Percentiles rank a stretch among this genome's conserved stretches.
phyloP scores from a whole-genome alignment of 2,329 filamentous ascomycete genomes.

The Arachnopeziza araneosa region DNA sequence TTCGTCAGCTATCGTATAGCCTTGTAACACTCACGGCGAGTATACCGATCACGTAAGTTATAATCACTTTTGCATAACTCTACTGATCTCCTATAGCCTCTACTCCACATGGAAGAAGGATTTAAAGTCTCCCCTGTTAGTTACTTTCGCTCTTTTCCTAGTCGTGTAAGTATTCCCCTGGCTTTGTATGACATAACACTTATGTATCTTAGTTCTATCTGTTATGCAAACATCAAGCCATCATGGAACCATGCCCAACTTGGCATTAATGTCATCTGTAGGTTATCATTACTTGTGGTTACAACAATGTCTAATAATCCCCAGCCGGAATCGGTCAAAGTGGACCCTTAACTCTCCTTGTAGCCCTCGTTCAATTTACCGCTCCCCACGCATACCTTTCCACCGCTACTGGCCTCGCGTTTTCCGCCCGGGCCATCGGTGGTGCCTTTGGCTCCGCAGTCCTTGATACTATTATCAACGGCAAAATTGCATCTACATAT shows the following conservation, averaged over 20 bases:
- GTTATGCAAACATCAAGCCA: slow-evolving; percentile 42
- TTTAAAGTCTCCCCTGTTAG: slow-evolving; percentile 40
- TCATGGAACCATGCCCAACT: slow-evolving; percentile 41
- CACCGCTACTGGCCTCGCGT: slow-evolving; percentile 48
- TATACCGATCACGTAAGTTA: slow-evolving; percentile 37
- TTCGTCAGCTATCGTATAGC: slow-evolving; percentile 42
- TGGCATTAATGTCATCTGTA: slow-evolving; percentile 38
- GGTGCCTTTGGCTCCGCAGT: slow-evolving; percentile 49
- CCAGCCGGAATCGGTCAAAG: slow-evolving; percentile 41
- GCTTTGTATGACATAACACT: background rate
- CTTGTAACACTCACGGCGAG: slow-evolving; percentile 37
- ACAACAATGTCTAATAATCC: background rate
- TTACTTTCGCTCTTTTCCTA: slow-evolving; percentile 43
- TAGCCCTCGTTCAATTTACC: slow-evolving; percentile 47
- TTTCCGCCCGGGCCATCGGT: slow-evolving; percentile 47
- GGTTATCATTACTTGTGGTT: background rate
- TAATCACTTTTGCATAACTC: background rate
- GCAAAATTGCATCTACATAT: slow-evolving; percentile 37
- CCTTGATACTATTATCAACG: slow-evolving; percentile 46
- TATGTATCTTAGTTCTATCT: slow-evolving; percentile 27
- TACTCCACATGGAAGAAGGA: slow-evolving; percentile 46
- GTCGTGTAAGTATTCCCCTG: slow-evolving; percentile 34
- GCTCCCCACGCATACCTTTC: slow-evolving; percentile 47
- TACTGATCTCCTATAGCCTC: slow-evolving; percentile 18
- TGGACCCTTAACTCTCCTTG: slow-evolving; percentile 44